These are phyloP conservation scores for Poronia punctata DNA, from an alignment of 495 filamentous ascomycete species.

Conservation along the genomic window DNA sequence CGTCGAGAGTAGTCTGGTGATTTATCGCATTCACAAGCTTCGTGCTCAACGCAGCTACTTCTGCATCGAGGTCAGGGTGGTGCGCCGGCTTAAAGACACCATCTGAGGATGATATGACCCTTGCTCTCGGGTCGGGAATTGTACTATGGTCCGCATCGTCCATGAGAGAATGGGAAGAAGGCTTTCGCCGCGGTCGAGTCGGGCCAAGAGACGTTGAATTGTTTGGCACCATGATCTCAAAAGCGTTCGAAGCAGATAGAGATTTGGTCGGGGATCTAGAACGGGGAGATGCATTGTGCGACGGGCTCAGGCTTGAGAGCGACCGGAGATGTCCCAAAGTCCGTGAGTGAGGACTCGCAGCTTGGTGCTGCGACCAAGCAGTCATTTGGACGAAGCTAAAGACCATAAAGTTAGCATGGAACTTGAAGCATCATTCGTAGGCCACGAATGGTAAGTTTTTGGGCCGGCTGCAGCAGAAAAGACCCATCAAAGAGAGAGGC, in stretches of 20 bases:
- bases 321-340: conserved; percentile 44
- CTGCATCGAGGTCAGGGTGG: conserved; percentile 75
- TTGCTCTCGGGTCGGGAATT: conserved; percentile 41
- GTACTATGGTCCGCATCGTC: conserved; percentile 43
- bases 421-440: not conserved
- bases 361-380: conserved; percentile 44
- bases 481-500: not conserved
- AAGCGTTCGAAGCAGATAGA: conserved; percentile 22
- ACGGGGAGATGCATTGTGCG: conserved; percentile 24
- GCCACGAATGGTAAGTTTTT: conserved; percentile 1
- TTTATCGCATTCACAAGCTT: conserved; percentile 98
- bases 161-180: conserved; percentile 26
- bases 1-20: conserved; percentile 88
- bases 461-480: conserved; percentile 1
- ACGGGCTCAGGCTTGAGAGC: conserved; percentile 37
- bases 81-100: conserved; percentile 19
- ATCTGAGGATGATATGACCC: conserved; percentile 30
- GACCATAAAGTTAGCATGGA: conserved; percentile 25
- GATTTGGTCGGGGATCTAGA: conserved; percentile 24
- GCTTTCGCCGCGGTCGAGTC: conserved; percentile 24
- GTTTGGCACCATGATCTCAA: conserved; percentile 20
- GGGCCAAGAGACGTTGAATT: conserved; percentile 16
- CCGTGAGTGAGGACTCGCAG: conserved; percentile 24
- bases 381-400: conserved; percentile 44
- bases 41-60: conserved; percentile 85